These are phyloP conservation scores for Leptographium wingfieldii DNA, from an alignment of 2,329 filamentous ascomycete genomes.

Conservation along the genomic window DNA sequence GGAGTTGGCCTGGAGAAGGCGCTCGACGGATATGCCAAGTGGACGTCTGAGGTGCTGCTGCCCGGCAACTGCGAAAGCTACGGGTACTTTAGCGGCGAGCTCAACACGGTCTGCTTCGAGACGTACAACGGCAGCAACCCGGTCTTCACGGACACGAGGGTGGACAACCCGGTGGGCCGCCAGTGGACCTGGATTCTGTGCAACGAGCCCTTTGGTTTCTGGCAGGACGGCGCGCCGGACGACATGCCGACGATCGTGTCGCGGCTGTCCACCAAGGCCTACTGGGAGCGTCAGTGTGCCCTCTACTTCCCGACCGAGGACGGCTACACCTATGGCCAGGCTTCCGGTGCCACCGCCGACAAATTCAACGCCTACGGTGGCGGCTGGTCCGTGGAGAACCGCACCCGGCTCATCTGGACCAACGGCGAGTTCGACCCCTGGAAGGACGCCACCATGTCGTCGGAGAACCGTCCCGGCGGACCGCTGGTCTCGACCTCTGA, in stretches of 20 bases:
- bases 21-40: constrained; percentile 38
- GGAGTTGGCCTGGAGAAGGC: constrained; percentile 39
- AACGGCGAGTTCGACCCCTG: constrained; percentile 30
- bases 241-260: constrained; percentile 28
- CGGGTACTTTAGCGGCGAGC: constrained; percentile 28
- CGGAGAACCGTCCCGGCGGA: constrained; percentile 24
- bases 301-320: constrained; percentile 28
- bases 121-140: constrained; percentile 31
- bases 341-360: constrained; percentile 19
- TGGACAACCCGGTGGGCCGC: constrained; percentile 30
- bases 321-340: constrained; percentile 22
- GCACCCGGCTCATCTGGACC: constrained; percentile 25
- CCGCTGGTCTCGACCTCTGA: constrained; percentile 21
- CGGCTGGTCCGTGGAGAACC: constrained; percentile 27
- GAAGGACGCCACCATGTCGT: constrained; percentile 26
- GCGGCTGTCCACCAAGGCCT: constrained; percentile 21
- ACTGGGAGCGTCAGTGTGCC: constrained; percentile 32
- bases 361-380: constrained; percentile 25
- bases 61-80: constrained; percentile 31
- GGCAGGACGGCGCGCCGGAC: constrained; percentile 32
- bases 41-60: constrained; percentile 27
- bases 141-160: constrained; percentile 23
- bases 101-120: constrained; percentile 34
- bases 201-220: constrained; percentile 33
- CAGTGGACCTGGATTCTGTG: constrained; percentile 46